phyloP scores from a whole-genome alignment of 2,329 filamentous ascomycete species.

The Colletotrichum sp. region DNA sequence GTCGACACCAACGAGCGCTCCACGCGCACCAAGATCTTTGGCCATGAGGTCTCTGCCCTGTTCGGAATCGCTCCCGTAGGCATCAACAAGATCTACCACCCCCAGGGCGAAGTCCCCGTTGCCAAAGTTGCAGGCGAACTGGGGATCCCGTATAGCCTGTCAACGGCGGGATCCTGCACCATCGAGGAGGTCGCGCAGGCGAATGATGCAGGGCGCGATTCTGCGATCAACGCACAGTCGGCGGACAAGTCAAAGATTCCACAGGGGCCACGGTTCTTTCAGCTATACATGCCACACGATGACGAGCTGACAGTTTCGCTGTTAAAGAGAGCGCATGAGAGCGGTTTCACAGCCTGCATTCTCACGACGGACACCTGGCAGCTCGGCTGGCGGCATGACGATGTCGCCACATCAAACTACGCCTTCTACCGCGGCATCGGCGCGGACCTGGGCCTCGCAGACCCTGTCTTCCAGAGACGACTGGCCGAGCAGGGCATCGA shows the following conservation, averaged over 20 bases:
- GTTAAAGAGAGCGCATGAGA: slow-evolving; percentile 57
- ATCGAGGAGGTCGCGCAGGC: slow-evolving; percentile 64
- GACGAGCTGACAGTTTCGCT: slow-evolving; percentile 63
- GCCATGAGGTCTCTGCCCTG: slow-evolving; percentile 62
- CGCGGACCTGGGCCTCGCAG: slow-evolving; percentile 61
- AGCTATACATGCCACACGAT: slow-evolving; percentile 69
- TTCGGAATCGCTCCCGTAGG: slow-evolving; percentile 71
- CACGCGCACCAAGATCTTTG: slow-evolving; percentile 62
- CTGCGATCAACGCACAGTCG: neutral
- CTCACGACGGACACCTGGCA: slow-evolving; percentile 70
- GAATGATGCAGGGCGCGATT: slow-evolving; percentile 44
- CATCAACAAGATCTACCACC: slow-evolving; percentile 70
- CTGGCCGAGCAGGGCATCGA: slow-evolving; percentile 59
- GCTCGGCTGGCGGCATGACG: slow-evolving; percentile 66
- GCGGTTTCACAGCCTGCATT: slow-evolving; percentile 62
- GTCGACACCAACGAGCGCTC: slow-evolving; percentile 64
- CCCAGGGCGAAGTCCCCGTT: slow-evolving; percentile 61
- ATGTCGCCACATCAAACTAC: slow-evolving; percentile 62
- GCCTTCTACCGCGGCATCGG: slow-evolving; percentile 68
- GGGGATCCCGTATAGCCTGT: slow-evolving; percentile 63
- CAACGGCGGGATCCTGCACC: slow-evolving; percentile 58
- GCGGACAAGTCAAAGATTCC: slow-evolving; percentile 3
- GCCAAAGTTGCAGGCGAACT: slow-evolving; percentile 65
- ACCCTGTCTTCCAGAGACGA: slow-evolving; percentile 63
- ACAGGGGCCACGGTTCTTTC: slow-evolving; percentile 58